Evolutionary conservation across 2,329 filamentous ascomycete genomes (phyloP).

Genomic region (Metarhizium brunneum): DNA sequence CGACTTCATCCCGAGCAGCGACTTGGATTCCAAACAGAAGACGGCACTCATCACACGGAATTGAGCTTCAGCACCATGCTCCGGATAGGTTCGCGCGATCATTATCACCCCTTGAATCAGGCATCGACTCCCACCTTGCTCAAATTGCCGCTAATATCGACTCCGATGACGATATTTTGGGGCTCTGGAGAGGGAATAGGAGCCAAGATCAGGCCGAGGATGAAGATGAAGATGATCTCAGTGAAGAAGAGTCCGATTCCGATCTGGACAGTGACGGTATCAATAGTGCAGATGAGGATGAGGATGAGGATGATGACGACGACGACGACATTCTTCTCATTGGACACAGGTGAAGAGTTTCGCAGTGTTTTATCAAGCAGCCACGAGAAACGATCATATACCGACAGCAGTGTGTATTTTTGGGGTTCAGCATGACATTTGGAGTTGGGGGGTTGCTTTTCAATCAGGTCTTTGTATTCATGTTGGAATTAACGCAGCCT

Average conservation of each 20-base stretch:
- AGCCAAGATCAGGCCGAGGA: slow-evolving; percentile 33
- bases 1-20: slow-evolving; percentile 1
- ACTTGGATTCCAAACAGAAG: slow-evolving; percentile 19
- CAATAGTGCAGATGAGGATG: slow-evolving; percentile 36
- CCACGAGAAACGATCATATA: not conserved
- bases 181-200: slow-evolving; percentile 42
- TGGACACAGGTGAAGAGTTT: slow-evolving; percentile 33
- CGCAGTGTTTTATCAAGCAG: not conserved
- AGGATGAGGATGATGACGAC: slow-evolving; percentile 34
- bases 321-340: slow-evolving; percentile 41
- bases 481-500: not conserved
- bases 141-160: slow-evolving; percentile 29
- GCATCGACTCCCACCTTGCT: slow-evolving; percentile 16
- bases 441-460: not conserved
- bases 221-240: slow-evolving; percentile 34
- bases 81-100: slow-evolving; percentile 36
- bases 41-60: slow-evolving; percentile 29
- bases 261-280: slow-evolving; percentile 22
- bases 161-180: slow-evolving; percentile 46
- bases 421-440: not conserved
- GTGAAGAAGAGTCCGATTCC: slow-evolving; percentile 35
- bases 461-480: not conserved
- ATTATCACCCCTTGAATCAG: slow-evolving; percentile 28
- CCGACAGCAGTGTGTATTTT: not conserved
- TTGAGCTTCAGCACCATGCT: slow-evolving; percentile 21